Conservation (phyloP, 2,329 filamentous ascomycete genomes). For the Venturiaceae sp. region DNA sequence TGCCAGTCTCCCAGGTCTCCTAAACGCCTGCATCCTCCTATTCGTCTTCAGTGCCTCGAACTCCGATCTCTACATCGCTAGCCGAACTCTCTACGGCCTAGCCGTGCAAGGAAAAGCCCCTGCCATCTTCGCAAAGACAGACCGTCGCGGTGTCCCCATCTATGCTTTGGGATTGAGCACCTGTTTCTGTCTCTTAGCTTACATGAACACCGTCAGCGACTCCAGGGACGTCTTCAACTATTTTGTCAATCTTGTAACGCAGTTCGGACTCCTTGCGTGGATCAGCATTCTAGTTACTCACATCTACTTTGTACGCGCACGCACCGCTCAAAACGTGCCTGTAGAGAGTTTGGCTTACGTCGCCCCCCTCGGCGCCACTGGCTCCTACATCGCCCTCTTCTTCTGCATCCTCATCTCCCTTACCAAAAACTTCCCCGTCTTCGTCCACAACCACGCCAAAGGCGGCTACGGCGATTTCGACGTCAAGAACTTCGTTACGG, state of each 20-base stretch:
- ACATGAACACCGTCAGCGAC: constrained; percentile 37
- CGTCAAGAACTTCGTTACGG: constrained; percentile 69
- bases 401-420: constrained; percentile 66
- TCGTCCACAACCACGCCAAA: constrained; percentile 35
- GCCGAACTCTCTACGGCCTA: constrained; percentile 63
- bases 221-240: constrained; percentile 35
- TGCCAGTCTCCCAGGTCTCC: constrained; percentile 51
- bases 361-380: constrained; percentile 60
- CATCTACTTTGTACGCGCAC: constrained; percentile 37
- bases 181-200: constrained; percentile 56
- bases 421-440: constrained; percentile 66
- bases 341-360: constrained; percentile 41
- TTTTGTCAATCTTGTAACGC: constrained; percentile 35
- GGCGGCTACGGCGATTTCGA: constrained; percentile 44
- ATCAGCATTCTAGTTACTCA: constrained; percentile 39
- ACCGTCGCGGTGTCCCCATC: constrained; percentile 61
- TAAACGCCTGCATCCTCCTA: constrained; percentile 65
- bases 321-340: constrained; percentile 34
- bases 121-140: constrained; percentile 59
- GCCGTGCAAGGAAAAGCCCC: constrained; percentile 64
- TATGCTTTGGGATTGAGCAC: constrained; percentile 54
- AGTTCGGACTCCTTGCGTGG: constrained; percentile 35
- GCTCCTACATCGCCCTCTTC: constrained; percentile 56
- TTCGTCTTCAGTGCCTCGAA: constrained; percentile 73
- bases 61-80: constrained; percentile 67